Evolutionary conservation across 306 rosid genomes (phyloP).

Genomic region (Albizia julibrissin): DNA sequence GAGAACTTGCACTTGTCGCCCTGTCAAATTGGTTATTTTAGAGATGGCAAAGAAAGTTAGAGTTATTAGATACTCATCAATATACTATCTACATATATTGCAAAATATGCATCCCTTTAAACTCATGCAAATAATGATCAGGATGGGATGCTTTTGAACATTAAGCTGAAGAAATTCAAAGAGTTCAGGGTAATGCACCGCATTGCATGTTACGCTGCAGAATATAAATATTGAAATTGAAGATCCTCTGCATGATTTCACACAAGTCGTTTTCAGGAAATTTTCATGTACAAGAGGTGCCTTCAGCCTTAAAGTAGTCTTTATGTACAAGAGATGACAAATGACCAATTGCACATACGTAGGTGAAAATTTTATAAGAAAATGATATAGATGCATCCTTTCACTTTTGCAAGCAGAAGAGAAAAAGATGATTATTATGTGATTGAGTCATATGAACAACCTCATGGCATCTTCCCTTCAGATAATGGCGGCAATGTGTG

Average conservation of each 20-base stretch:
- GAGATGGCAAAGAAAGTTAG: slow-evolving; percentile 22
- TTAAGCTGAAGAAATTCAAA: not conserved
- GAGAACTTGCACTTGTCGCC: slow-evolving; percentile 88
- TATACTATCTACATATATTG: not conserved
- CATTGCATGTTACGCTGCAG: slow-evolving; percentile 5
- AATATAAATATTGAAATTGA: slow-evolving; percentile 18
- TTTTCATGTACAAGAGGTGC: not conserved
- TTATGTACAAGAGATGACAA: not conserved
- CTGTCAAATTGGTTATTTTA: slow-evolving; percentile 42
- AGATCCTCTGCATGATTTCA: slow-evolving; percentile 3
- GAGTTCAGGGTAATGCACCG: not conserved
- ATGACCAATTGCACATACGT: slow-evolving; percentile 1
- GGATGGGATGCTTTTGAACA: not conserved
- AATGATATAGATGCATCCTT: not conserved
- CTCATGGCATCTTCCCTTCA: slow-evolving; percentile 73
- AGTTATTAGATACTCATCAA: slow-evolving; percentile 12
- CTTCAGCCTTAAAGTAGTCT: slow-evolving; percentile 8
- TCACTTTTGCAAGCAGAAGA: not conserved
- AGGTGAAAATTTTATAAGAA: not conserved
- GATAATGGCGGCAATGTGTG: slow-evolving; percentile 69
- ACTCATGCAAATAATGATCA: slow-evolving; percentile 18
- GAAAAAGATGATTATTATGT: not conserved
- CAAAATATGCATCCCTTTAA: slow-evolving; percentile 16
- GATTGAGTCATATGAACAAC: slow-evolving; percentile 44
- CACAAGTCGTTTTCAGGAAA: not conserved